Evolutionary conservation across 106 monocot genomes (phyloP), one percentile per base, ranked within the genome.

Genomic region (Dendrobium nobile): DNA sequence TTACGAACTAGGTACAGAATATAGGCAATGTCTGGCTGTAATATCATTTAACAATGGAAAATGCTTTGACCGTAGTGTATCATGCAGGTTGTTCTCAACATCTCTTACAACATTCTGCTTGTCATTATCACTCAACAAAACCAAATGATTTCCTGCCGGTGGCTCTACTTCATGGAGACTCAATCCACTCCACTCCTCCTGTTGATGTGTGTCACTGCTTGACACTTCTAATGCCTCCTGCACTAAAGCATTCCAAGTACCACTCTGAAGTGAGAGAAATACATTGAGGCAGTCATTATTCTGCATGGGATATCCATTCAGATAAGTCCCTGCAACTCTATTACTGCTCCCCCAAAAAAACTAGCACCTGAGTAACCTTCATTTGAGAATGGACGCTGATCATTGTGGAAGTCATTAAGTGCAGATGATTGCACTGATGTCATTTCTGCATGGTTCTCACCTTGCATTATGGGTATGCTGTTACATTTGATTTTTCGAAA

Each of bases 171-270:
- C 90, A 27, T 86, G 85, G 27, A 88, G 84, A 84, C 79, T 82
- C 80, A 93, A 86, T 58, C 92, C 91, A 77, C 88, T 91, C 92
- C 91, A 95, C 44, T 95, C 89, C 85, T 99, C 92, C 58, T 91
- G 90, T 22, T 87, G 74, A 10, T 88, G 91, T 15, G 82, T 91
- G 68, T 95, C 94, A 85, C 92, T 90, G 61, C 91, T 91, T 77
- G 94, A 89, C 75, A 86, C 85, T 82, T 92, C 88, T 31, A 98
- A 81, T 82, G 92, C 97, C 51, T 95, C 92, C 80, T 95, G 97
- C 97, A 98, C 89, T 64, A 98, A 91, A 82, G 94, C 97, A 83
- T 92, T 98, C 97, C 97, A 98, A 77, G 91, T 98, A 27, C 94
- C 94, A 86, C 94, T 95, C 77, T 92, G 85, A 47, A 91, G 31